These are phyloP conservation scores for Bacterosira constricta DNA, from an alignment of 108 stramenopile species.

Conservation along the genomic window DNA sequence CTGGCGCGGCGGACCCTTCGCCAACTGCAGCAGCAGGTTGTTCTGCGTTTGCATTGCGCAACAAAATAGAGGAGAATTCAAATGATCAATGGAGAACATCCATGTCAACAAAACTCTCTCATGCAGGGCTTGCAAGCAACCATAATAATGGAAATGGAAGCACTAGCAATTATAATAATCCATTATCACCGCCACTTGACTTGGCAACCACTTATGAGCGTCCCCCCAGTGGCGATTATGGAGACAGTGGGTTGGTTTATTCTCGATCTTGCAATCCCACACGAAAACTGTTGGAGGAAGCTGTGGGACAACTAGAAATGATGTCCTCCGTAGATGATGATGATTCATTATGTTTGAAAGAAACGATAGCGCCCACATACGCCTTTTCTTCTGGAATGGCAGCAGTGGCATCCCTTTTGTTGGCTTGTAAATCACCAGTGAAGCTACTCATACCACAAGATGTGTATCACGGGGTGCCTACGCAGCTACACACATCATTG, in stretches of 20 bases:
- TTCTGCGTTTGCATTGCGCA: slow-evolving; percentile 17
- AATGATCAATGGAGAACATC: slow-evolving; percentile 1
- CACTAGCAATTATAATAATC: slow-evolving; percentile 45
- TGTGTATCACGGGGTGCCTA: slow-evolving; percentile 86
- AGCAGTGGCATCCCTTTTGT: slow-evolving; percentile 71
- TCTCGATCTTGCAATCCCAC: slow-evolving; percentile 84
- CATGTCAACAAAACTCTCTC: slow-evolving; percentile 56
- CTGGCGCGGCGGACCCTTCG: not conserved
- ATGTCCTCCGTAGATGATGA: not conserved
- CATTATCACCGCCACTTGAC: slow-evolving; percentile 79
- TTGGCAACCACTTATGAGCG: slow-evolving; percentile 81
- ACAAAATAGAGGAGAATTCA: slow-evolving; percentile 2
- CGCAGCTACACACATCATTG: slow-evolving; percentile 59
- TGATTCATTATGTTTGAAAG: not conserved
- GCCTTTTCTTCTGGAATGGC: slow-evolving; percentile 93
- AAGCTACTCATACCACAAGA: slow-evolving; percentile 74
- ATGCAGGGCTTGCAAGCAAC: slow-evolving; percentile 56
- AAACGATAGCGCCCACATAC: slow-evolving; percentile 39
- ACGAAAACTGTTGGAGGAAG: slow-evolving; percentile 62
- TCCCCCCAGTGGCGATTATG: slow-evolving; percentile 71
- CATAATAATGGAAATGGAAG: not conserved
- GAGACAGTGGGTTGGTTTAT: slow-evolving; percentile 61
- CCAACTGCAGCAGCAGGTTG: slow-evolving; percentile 36
- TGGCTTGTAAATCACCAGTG: slow-evolving; percentile 66
- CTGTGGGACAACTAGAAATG: slow-evolving; percentile 64